A percentile compares a stretch with the other conserved stretches of the same genome.
Conservation (phyloP, 176 grass and related monocot species). For the Oryza rufipogon region DNA sequence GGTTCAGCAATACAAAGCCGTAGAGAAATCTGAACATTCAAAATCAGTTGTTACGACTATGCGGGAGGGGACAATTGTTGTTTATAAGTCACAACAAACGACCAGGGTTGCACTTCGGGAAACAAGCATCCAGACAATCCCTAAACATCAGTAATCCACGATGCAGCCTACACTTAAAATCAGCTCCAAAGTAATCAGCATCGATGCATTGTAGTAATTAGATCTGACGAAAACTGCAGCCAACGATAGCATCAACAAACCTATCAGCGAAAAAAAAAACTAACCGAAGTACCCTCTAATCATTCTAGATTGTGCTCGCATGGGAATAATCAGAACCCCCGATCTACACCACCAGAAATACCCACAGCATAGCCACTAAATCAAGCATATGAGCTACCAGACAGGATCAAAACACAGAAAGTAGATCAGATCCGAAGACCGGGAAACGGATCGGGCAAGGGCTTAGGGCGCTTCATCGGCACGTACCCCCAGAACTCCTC, state of each 20-base stretch:
- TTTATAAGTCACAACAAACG: background rate
- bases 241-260: background rate
- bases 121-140: background rate
- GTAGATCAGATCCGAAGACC: slow-evolving; percentile 32
- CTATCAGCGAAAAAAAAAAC: background rate
- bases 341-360: background rate
- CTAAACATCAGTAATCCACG: background rate
- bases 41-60: background rate
- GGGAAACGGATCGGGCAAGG: slow-evolving; percentile 15
- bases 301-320: background rate
- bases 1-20: background rate
- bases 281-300: background rate
- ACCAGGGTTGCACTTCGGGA: background rate
- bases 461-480: no score
- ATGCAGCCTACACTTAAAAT: background rate
- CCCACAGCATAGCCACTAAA: background rate
- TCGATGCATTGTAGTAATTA: background rate
- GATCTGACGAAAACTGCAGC: background rate
- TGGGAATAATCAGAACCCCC: background rate
- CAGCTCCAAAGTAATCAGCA: background rate
- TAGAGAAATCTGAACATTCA: background rate
- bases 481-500: slow-evolving; percentile 95
- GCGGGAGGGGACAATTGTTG: background rate
- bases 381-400: background rate
- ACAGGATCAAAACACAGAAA: background rate